Evolutionary conservation across 73 alveolate species (phyloP).

Genomic region (Paramecium caudatum): DNA sequence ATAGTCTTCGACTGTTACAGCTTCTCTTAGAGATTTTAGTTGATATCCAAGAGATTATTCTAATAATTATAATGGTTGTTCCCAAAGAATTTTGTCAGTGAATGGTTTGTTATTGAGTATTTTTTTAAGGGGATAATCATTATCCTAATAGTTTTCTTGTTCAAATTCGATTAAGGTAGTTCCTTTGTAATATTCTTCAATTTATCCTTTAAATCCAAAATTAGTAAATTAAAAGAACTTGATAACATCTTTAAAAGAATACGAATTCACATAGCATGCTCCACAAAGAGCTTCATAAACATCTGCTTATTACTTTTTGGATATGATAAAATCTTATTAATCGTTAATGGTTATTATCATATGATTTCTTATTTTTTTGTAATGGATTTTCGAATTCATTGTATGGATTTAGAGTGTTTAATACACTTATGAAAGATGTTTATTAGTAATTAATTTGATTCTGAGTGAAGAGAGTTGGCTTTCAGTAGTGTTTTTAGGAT

Average conservation of each 20-base stretch:
- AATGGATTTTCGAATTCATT: neutral
- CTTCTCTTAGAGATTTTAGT: neutral
- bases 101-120: neutral
- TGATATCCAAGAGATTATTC: neutral
- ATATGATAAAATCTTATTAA: neutral
- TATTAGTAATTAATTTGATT: neutral
- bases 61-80: slow-evolving; percentile 4
- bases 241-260: neutral
- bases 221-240: slow-evolving; percentile 10
- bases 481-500: neutral
- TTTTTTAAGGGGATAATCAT: slow-evolving; percentile 47
- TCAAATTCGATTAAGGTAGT: neutral
- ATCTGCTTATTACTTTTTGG: slow-evolving; percentile 41
- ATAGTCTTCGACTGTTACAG: neutral
- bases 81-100: neutral
- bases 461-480: neutral
- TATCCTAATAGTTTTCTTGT: neutral
- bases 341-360: neutral
- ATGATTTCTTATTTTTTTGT: slow-evolving; percentile 22
- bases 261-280: slow-evolving; percentile 27
- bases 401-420: neutral
- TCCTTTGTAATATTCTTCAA: neutral
- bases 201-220: neutral
- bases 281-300: slow-evolving; percentile 55
- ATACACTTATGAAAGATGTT: neutral